phyloP scores from a whole-genome alignment of 805 yeast genomes.

The Hanseniaspora taiwanica region DNA sequence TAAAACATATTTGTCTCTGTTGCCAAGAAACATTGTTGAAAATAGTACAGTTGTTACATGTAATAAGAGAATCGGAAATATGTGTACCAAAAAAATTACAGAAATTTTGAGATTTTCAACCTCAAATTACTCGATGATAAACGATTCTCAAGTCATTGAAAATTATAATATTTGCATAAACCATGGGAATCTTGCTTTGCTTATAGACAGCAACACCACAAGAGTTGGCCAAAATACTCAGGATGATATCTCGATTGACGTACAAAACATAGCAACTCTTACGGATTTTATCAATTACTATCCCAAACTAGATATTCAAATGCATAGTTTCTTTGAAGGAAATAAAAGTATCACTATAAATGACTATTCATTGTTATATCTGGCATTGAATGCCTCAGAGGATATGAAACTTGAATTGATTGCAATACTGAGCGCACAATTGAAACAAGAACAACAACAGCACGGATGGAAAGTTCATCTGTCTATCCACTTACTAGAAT shows the following conservation, averaged over 20 bases:
- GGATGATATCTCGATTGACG: neutral
- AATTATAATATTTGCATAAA: neutral
- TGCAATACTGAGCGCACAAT: too few species aligned
- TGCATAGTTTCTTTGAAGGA: neutral
- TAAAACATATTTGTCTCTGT: neutral
- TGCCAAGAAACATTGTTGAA: neutral
- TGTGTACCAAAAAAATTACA: neutral
- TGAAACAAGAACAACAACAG: too few species aligned
- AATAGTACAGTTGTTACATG: neutral
- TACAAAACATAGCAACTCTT: too few species aligned
- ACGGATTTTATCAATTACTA: too few species aligned
- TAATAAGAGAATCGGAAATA: neutral
- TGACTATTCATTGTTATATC: neutral
- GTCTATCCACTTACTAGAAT: too few species aligned
- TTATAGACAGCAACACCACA: neutral
- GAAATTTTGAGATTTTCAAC: neutral
- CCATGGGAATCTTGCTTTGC: neutral
- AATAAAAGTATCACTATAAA: neutral
- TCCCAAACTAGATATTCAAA: too few species aligned
- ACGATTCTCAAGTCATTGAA: neutral
- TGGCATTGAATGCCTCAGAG: neutral
- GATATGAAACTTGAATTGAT: neutral
- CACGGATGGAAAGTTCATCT: too few species aligned
- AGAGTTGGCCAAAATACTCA: too few species aligned
- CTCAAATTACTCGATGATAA: neutral